phyloP scores from a whole-genome alignment of 2,329 filamentous ascomycete genomes.

The Cephalotrichum gorgonifer region DNA sequence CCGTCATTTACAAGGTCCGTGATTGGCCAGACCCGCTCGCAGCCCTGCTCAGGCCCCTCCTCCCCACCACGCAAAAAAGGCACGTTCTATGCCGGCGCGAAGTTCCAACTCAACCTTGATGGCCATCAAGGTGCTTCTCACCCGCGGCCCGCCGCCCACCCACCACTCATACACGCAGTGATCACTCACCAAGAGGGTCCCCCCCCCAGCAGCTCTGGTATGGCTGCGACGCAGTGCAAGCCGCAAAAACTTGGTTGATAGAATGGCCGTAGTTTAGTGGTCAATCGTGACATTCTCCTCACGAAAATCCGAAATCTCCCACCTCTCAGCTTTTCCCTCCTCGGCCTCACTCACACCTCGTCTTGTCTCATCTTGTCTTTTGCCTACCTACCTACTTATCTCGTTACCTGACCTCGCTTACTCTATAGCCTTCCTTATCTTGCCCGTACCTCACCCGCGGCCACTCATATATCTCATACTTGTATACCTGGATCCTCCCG shows the following conservation, averaged over 20 bases:
- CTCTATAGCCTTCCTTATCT: not conserved
- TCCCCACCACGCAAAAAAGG: not conserved
- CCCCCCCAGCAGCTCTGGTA: not conserved
- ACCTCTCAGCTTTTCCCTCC: not conserved
- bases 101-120: slow-evolving; percentile 1
- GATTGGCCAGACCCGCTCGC: not conserved
- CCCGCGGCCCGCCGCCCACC: slow-evolving; percentile 3
- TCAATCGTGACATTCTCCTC: not conserved
- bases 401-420: too few relatives aligned
- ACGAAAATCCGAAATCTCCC: not conserved
- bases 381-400: too few relatives aligned
- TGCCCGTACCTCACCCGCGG: not conserved
- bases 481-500: not conserved
- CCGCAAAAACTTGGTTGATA: not conserved
- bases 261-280: not conserved
- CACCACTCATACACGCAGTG: not conserved
- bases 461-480: not conserved
- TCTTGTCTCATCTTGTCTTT: too few relatives aligned
- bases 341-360: not conserved
- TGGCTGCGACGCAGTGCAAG: not conserved
- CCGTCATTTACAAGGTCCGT: too few relatives aligned
- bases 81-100: not conserved
- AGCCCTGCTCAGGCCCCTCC: not conserved
- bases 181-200: not conserved
- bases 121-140: slow-evolving; percentile 6